Evolutionary conservation across 108 stramenopile species (phyloP).

Genomic region (Pseudonitzschia multiseries): DNA sequence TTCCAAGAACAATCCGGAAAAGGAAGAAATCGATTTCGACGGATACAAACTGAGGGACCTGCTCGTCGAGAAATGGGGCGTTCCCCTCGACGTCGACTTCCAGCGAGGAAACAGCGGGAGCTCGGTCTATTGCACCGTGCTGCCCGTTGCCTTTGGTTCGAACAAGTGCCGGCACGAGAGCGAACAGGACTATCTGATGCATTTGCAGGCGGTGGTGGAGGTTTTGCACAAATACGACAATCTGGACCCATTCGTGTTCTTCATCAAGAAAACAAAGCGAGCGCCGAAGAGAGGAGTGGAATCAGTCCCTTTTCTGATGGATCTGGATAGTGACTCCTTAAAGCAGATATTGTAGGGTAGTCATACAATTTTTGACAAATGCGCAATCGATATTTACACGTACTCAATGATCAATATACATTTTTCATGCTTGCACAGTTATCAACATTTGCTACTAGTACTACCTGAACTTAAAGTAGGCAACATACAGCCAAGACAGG

Average conservation of each 20-base stretch:
- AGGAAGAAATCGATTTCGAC: constrained; percentile 22
- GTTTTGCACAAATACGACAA: constrained; percentile 32
- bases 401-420: too few relatives aligned
- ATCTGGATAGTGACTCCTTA: constrained; percentile 16
- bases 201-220: constrained; percentile 33
- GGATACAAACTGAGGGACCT: constrained; percentile 35
- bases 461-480: too few relatives aligned
- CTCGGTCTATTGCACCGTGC: constrained; percentile 27
- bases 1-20: background rate
- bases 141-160: constrained; percentile 32
- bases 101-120: constrained; percentile 6
- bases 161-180: constrained; percentile 25
- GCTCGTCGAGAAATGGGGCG: constrained; percentile 33
- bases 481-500: too few relatives aligned
- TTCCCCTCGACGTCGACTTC: constrained; percentile 35
- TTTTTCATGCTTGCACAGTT: too few relatives aligned
- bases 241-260: constrained; percentile 21
- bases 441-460: too few relatives aligned
- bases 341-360: constrained; percentile 21
- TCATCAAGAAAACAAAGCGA: constrained; percentile 18
- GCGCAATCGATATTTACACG: too few relatives aligned
- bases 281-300: constrained; percentile 29
- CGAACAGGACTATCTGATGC: constrained; percentile 37
- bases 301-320: constrained; percentile 29
- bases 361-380: too few relatives aligned